Evolutionary conservation across 495 filamentous ascomycete species (phyloP).

Genomic region (Pyronema domesticum): DNA sequence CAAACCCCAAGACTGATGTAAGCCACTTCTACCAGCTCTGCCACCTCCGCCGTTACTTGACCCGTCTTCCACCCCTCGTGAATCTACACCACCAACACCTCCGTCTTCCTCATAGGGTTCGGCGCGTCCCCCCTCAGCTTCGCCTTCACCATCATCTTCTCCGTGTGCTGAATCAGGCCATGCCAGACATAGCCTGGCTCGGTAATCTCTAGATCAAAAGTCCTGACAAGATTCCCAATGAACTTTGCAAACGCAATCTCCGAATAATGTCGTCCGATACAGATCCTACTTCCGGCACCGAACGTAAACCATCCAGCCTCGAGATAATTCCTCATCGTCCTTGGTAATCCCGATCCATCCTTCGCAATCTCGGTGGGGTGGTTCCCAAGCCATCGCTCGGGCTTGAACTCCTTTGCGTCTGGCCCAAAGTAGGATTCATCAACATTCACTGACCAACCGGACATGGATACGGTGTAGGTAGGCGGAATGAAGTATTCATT

Average conservation of each 20-base stretch:
- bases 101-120: too few relatives aligned
- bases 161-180: slow-evolving; percentile 1
- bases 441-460: slow-evolving; percentile 17
- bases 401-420: slow-evolving; percentile 22
- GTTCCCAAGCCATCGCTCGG: slow-evolving; percentile 23
- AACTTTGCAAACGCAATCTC: slow-evolving; percentile 18
- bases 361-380: slow-evolving; percentile 19
- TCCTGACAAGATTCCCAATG: slow-evolving; percentile 8
- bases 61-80: too few relatives aligned
- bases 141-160: slow-evolving; percentile 2
- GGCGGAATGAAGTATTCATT: slow-evolving; percentile 21
- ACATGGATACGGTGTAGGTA: slow-evolving; percentile 23
- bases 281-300: slow-evolving; percentile 19
- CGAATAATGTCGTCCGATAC: slow-evolving; percentile 19
- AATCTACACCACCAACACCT: too few relatives aligned
- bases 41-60: too few relatives aligned
- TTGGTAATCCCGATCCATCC: slow-evolving; percentile 6
- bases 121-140: background rate
- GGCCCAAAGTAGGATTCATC: slow-evolving; percentile 22
- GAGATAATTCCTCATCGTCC: slow-evolving; percentile 18
- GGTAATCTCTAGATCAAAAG: slow-evolving; percentile 17
- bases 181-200: slow-evolving; percentile 2
- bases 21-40: too few relatives aligned
- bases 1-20: too few relatives aligned
- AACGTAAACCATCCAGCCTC: slow-evolving; percentile 22